These are phyloP conservation scores for Polygonum aviculare DNA, from an alignment of 148 eudicot species.

Conservation along the genomic window DNA sequence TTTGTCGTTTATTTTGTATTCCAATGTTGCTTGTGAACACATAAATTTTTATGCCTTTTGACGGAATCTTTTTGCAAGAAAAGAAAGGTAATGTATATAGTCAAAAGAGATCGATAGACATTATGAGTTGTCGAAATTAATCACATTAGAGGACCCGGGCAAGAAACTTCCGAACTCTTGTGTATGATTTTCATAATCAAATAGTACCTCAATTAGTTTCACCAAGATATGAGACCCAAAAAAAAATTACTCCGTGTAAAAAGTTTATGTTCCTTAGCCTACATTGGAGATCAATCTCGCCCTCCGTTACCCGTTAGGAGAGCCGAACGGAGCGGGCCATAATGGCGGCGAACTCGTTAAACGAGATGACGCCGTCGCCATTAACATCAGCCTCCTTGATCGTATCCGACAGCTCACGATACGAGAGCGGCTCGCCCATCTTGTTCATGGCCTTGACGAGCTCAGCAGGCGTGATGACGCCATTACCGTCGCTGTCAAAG, in stretches of 20 bases:
- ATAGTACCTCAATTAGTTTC: not conserved
- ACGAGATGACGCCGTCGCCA: conserved; percentile 45
- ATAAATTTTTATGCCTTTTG: no score
- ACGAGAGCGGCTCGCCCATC: conserved; percentile 47
- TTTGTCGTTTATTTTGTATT: no score
- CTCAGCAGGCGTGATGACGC: conserved; percentile 42
- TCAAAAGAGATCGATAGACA: not conserved
- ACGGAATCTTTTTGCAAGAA: not conserved
- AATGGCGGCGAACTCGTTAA: conserved; percentile 30
- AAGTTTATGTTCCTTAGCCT: not conserved
- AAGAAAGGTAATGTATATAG: not conserved
- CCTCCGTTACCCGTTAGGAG: not conserved
- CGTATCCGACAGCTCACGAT: conserved; percentile 30
- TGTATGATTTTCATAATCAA: not conserved
- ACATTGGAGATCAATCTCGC: not conserved
- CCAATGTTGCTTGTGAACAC: no score
- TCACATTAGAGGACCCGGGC: not conserved
- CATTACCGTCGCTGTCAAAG: conserved; percentile 41
- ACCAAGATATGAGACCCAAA: not conserved
- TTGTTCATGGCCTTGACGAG: conserved; percentile 48
- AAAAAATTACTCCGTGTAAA: no score
- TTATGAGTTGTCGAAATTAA: not conserved
- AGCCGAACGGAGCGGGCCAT: conserved; percentile 40
- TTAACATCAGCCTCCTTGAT: conserved; percentile 31
- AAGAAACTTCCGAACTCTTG: not conserved